Evolutionary conservation across 805 yeast species (phyloP).

Genomic region (Cyberlindnera subsufficiens): DNA sequence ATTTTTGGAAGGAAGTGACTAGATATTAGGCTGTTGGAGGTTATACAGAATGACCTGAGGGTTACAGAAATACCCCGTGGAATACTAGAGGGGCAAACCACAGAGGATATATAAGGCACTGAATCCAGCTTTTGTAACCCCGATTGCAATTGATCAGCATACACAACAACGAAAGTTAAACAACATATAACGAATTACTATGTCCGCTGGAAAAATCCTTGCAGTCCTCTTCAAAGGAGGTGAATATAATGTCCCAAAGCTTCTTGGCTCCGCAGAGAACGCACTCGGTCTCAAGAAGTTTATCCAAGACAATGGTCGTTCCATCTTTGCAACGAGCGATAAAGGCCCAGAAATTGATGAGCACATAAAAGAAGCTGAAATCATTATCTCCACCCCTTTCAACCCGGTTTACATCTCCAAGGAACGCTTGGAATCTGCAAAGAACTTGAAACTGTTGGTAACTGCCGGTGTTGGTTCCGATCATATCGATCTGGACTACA

Average conservation of each 20-base stretch:
- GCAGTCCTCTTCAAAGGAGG: conserved; percentile 27
- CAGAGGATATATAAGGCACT: no score
- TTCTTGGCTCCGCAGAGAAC: conserved; percentile 69
- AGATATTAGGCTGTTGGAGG: no score
- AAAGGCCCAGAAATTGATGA: conserved; percentile 66
- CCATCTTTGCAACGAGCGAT: conserved; percentile 56
- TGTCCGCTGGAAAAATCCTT: conserved; percentile 18
- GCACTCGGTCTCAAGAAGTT: conserved; percentile 66
- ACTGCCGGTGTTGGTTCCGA: conserved; percentile 88
- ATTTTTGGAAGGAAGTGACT: no score
- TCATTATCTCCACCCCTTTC: conserved; percentile 78
- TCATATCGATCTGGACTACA: conserved; percentile 66
- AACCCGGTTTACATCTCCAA: conserved; percentile 72
- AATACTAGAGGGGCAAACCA: no score
- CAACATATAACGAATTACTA: conserved; percentile 5
- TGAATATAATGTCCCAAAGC: conserved; percentile 31
- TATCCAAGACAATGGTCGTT: conserved; percentile 63
- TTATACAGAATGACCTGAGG: no score
- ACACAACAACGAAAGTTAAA: no score
- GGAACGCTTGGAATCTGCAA: conserved; percentile 63
- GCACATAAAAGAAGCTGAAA: conserved; percentile 65
- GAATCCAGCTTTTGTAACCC: no score
- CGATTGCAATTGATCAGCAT: no score
- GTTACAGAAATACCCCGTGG: no score
- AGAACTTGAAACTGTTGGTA: conserved; percentile 60